Percentiles rank a stretch among this genome's conserved stretches.
phyloP scores from a whole-genome alignment of 768 basidiomycete genomes.

The Thelephora ganbajun region DNA sequence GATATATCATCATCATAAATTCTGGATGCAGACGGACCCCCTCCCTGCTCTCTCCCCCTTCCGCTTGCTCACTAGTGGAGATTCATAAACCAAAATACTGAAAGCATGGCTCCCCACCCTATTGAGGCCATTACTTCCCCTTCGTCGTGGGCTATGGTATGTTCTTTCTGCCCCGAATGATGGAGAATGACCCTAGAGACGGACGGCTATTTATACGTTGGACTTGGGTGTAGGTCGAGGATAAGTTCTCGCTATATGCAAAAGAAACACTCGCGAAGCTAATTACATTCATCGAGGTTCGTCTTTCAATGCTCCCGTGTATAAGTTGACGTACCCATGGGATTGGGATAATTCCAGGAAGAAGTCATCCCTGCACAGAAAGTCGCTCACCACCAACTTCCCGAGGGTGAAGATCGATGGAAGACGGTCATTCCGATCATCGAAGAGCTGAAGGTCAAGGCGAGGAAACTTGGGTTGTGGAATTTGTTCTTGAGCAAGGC shows the following conservation, averaged over 20 bases:
- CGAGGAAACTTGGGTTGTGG: conserved; percentile 85
- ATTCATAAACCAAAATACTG: conserved; percentile 1
- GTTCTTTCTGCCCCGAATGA: conserved; percentile 10
- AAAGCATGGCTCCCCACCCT: conserved; percentile 45
- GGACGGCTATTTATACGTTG: too few relatives aligned
- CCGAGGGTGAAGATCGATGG: conserved; percentile 69
- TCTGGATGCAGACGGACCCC: too few relatives aligned
- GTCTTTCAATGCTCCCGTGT: conserved; percentile 4
- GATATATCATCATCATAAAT: too few relatives aligned
- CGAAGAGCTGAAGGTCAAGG: conserved; percentile 76
- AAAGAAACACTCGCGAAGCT: conserved; percentile 80
- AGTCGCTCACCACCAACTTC: conserved; percentile 72
- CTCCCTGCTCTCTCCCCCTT: neutral
- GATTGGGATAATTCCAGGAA: conserved; percentile 36
- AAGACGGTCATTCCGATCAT: conserved; percentile 69
- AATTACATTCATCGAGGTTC: conserved; percentile 71
- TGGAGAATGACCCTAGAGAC: conserved; percentile 1
- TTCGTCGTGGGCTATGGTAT: conserved; percentile 78
- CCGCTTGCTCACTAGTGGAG: neutral
- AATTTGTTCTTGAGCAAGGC: conserved; percentile 92
- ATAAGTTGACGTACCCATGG: neutral
- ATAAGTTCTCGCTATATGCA: conserved; percentile 84
- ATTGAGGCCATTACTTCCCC: conserved; percentile 67
- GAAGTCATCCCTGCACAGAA: conserved; percentile 74
- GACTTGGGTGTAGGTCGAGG: conserved; percentile 45